Conservation (phyloP, 352 stramenopile genomes). For the Globisporangium cylindrosporum region DNA sequence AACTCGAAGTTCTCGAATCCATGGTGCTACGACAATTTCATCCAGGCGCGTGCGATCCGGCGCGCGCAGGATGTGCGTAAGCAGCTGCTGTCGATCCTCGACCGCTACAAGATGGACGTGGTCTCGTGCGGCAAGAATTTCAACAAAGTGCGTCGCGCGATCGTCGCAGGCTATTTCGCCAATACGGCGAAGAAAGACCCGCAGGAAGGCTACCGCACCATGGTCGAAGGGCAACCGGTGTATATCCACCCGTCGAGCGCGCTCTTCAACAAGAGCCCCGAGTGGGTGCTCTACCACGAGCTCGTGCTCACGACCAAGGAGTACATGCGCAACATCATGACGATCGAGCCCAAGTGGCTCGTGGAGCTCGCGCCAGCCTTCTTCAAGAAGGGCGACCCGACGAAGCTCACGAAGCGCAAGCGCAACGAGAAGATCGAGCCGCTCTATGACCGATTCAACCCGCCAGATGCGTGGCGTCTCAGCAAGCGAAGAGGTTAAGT, state of each 20-base stretch:
- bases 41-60: constrained; percentile 96
- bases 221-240: constrained; percentile 98
- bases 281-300: constrained; percentile 99
- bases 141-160: constrained; percentile 97
- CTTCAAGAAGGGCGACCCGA: constrained; percentile 97
- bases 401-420: constrained; percentile 98
- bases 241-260: constrained; percentile 98
- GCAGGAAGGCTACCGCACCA: constrained; percentile 97
- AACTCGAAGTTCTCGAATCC: constrained; percentile 96
- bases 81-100: constrained; percentile 98
- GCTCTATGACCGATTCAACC: constrained; percentile 98
- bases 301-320: constrained; percentile 95
- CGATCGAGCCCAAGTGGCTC: constrained; percentile 99
- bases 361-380: constrained; percentile 95
- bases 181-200: constrained; percentile 99
- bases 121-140: constrained; percentile 95
- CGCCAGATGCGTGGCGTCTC: constrained; percentile 95
- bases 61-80: constrained; percentile 98
- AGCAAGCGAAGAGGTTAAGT: constrained; percentile 92
- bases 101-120: constrained; percentile 98
- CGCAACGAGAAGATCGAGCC: constrained; percentile 99
- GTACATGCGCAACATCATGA: constrained; percentile 99
- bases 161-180: constrained; percentile 98
- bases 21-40: constrained; percentile 99
- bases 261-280: constrained; percentile 98